Evolutionary conservation across 78 protist genomes (phyloP).

Genomic region (Speleostelium caveatum): DNA sequence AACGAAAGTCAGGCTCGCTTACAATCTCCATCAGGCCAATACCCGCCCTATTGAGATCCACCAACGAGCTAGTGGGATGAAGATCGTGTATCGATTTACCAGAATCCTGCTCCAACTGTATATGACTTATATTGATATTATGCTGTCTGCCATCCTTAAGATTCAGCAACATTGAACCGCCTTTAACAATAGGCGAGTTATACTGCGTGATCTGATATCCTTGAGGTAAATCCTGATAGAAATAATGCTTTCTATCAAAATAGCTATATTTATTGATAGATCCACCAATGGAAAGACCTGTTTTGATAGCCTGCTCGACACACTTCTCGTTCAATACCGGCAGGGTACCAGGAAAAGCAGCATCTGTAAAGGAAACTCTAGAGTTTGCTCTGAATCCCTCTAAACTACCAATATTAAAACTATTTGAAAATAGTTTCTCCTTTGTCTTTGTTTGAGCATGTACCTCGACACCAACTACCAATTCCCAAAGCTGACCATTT

Average conservation of each 20-base stretch:
- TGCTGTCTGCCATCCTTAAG: slow-evolving; percentile 33
- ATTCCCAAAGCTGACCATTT: slow-evolving; percentile 18
- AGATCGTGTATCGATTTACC: slow-evolving; percentile 80
- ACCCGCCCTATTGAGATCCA: slow-evolving; percentile 94
- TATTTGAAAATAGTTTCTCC: slow-evolving; percentile 73
- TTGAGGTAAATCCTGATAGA: slow-evolving; percentile 90
- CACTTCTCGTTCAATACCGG: slow-evolving; percentile 78
- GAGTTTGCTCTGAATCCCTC: slow-evolving; percentile 67
- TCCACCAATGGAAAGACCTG: slow-evolving; percentile 82
- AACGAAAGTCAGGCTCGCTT: slow-evolving; percentile 77
- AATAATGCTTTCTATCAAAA: slow-evolving; percentile 95
- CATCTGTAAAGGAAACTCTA: slow-evolving; percentile 61
- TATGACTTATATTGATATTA: slow-evolving; percentile 41
- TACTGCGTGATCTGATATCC: slow-evolving; percentile 95
- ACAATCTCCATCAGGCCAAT: slow-evolving; percentile 93
- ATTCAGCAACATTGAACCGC: slow-evolving; percentile 44
- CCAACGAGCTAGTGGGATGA: slow-evolving; percentile 46
- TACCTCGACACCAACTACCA: slow-evolving; percentile 75
- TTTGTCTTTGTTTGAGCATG: slow-evolving; percentile 77
- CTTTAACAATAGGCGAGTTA: slow-evolving; percentile 72
- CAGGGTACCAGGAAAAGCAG: slow-evolving; percentile 75
- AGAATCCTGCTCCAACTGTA: slow-evolving; percentile 81
- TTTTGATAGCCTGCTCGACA: slow-evolving; percentile 87
- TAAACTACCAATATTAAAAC: slow-evolving; percentile 48
- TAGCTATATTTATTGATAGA: slow-evolving; percentile 35